A percentile compares a stretch with the other conserved stretches of the same genome.
Conservation (phyloP, 768 basidiomycete species). For the Rhodocollybia butyracea region DNA sequence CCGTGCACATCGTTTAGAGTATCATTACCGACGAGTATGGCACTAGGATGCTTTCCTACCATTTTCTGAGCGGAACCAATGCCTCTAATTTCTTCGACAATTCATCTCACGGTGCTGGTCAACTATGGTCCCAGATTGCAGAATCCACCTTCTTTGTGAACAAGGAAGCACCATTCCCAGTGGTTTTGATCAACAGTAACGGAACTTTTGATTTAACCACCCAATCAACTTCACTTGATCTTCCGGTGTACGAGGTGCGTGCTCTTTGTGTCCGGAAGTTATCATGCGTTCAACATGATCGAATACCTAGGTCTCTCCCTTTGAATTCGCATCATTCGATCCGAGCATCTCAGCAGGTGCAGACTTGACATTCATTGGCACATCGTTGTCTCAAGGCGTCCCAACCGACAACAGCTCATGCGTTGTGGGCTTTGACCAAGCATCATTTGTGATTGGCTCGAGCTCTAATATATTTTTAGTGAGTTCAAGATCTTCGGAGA, state of each 20-base stretch:
- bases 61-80: conserved; percentile 68
- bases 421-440: conserved; percentile 72
- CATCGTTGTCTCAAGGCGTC: conserved; percentile 53
- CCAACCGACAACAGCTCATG: conserved; percentile 57
- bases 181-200: conserved; percentile 57
- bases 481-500: conserved; percentile 8
- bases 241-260: conserved; percentile 57
- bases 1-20: neutral
- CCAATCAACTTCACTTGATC: conserved; percentile 32
- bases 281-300: neutral
- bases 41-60: conserved; percentile 62
- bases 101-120: conserved; percentile 67
- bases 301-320: conserved; percentile 47
- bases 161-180: conserved; percentile 59
- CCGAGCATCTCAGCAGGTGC: conserved; percentile 68
- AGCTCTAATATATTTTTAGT: conserved; percentile 72
- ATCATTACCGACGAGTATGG: neutral
- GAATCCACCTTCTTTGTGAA: conserved; percentile 48
- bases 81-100: conserved; percentile 56
- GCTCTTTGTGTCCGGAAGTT: neutral
- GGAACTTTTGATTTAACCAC: conserved; percentile 43
- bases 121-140: conserved; percentile 61
- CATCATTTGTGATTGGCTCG: conserved; percentile 70
- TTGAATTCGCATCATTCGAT: conserved; percentile 74
- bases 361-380: conserved; percentile 63